Conservation (phyloP, 371 early-diverging fungal species). For the Chytridium lagenaria region DNA sequence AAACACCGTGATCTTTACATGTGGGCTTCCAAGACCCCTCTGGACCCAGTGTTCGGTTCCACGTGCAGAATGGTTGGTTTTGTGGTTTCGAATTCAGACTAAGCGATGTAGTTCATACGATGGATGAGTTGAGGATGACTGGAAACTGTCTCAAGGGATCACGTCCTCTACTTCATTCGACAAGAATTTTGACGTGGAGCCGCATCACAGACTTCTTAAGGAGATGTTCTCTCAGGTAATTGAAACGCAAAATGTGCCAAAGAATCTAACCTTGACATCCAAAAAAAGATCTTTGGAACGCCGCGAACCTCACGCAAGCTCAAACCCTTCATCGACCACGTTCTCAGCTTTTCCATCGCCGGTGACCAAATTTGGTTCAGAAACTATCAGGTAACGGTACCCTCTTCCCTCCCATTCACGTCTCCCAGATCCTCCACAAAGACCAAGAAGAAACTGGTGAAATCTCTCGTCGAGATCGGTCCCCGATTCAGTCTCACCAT, state of each 20-base stretch:
- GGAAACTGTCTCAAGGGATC: constrained; percentile 98
- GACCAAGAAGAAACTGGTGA: constrained; percentile 70
- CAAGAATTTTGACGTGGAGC: constrained; percentile 78
- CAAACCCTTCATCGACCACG: constrained; percentile 97
- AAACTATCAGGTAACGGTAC: constrained; percentile 81
- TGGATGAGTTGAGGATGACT: constrained; percentile 97
- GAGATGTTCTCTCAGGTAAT: constrained; percentile 87
- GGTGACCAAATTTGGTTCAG: constrained; percentile 95
- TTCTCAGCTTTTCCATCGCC: constrained; percentile 86
- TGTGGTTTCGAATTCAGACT: not conserved
- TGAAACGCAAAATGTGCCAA: no score
- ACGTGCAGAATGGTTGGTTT: constrained; percentile 82
- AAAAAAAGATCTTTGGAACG: constrained; percentile 87
- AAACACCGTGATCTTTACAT: constrained; percentile 92
- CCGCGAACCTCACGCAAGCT: constrained; percentile 87
- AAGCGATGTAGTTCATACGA: constrained; percentile 82
- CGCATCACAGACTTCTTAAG: constrained; percentile 88
- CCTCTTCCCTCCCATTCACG: no score
- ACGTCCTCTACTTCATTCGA: constrained; percentile 92
- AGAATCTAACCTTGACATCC: no score
- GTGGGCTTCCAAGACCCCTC: constrained; percentile 92
- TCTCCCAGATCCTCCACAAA: constrained; percentile 51
- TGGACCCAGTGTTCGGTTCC: constrained; percentile 93
- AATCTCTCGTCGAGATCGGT: constrained; percentile 94
- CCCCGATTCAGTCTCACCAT: constrained; percentile 94